Base-by-base conservation (phyloP, 73 alveolate genomes). In the Paramecium octaurelia region DNA sequence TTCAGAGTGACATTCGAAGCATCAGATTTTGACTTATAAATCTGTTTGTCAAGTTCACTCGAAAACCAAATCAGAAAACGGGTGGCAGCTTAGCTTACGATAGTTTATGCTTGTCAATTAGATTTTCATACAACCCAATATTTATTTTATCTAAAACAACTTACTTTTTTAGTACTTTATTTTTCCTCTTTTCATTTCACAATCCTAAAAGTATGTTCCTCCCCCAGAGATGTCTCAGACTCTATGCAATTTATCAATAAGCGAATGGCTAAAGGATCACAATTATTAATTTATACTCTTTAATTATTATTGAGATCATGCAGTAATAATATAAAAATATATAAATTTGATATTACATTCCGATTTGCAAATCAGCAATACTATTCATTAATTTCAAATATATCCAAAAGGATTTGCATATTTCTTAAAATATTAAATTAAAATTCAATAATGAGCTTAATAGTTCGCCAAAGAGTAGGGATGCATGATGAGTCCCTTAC, bases 21-120 rank as follows among this genome's bases (percentile, higher is more conserved):
- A 73, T 73, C 59, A 73, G 34, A 34, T 14, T 35, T 35, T 5
- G 12, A 38, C 34, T 21, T 0, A 38, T 35, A 73, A 36, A 29
- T 36, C 36, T 54, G 69, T 20, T 35, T 73, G 87, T 73, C 87
- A 73, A 73, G 87, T 35, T 73, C 59, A 73, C 87, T 73, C 87
- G 6, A 14, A 73, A 16, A 73, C 8, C 4, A 38, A 54, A 54
- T 18, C 16, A 73, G 87, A 73, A 73, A 40, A 73, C 59, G 87
- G 87, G 87, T 73, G 87, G 87, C 87, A 73, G 59, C 87, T 36
- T 73, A 73, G 59, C 57, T 73, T 73, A 73, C 69, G n/a, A 73
- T 36, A 36, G 59, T 73, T 16, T 73, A 73, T 73, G 87, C 59
- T 73, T 73, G 87, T 73, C 87, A 73, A 73, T 73, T 73, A 36